Base-by-base conservation (phyloP, 306 rosid genomes). In the Trifolium fragiferum region DNA sequence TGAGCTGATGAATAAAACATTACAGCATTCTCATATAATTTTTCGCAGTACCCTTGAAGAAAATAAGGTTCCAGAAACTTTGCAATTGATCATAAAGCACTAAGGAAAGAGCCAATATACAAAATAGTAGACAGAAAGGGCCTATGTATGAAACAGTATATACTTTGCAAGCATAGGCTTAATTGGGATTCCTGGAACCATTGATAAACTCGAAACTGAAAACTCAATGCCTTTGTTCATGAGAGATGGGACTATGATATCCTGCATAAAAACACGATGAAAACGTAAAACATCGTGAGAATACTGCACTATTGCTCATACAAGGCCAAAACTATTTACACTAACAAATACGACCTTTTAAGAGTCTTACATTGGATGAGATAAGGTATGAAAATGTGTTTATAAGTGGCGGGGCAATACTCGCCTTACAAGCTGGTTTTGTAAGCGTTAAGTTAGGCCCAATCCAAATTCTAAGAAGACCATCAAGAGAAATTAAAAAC, bases 151-250 rank as follows among this genome's bases (percentile, higher is more conserved):
- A 40, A 80, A 78, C 70, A 55, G 76, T 23, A 77, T 21, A 74
- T 89, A 93, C 98, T 86, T 93, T 60, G 98, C 97, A 74, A 93
- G 98, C 98, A 93, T 93, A 79, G 98, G 98, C 86, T 87, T 93
- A 70, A 93, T 90, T 61, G 98, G 97, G 73, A 87, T 83, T 86
- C 98, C 97, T 51, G 98, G 93, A 86, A 87, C 83, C 96, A 93
- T 93, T 81, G 97, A 86, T 83, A 93, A 78, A 68, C 88, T 86
- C 64, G 93, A 85, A 58, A 91, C 87, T 35, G 92, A 93, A 78
- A 93, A 93, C 73, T 74, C 85, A 72, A 87, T 33, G 82, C 98
- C 98, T 78, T 86, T 80, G 74, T 74, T 79, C 92, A 93, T 81
- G 83, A 93, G 87, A 66, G 96, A 86, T 79, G 98, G 87, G 61